A percentile compares a stretch with the other conserved stretches of the same genome.
phyloP scores from a whole-genome alignment of 1,284 basidiomycete species.

The Stereum hirsutum region DNA sequence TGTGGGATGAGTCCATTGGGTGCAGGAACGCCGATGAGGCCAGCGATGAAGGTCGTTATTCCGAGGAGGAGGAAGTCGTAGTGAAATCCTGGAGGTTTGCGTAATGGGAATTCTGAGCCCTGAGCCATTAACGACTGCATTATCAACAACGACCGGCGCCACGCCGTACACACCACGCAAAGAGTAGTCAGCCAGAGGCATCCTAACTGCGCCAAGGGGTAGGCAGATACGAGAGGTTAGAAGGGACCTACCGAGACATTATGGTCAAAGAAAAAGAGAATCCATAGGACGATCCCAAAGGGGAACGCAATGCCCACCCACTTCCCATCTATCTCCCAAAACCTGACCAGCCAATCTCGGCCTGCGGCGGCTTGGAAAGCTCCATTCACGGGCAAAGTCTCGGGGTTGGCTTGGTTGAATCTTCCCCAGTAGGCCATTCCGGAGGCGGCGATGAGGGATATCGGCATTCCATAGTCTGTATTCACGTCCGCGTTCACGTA shows the following conservation, averaged over 20 bases:
- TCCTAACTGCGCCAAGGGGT: neutral
- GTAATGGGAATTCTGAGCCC: constrained; percentile 82
- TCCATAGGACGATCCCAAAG: constrained; percentile 64
- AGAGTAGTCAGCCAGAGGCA: neutral
- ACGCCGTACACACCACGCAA: neutral
- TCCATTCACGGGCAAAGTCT: constrained; percentile 59
- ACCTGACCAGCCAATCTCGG: constrained; percentile 79
- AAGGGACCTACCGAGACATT: constrained; percentile 62
- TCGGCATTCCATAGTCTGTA: constrained; percentile 92
- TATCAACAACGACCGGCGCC: too few species aligned
- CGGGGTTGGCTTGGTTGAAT: constrained; percentile 54
- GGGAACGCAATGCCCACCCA: constrained; percentile 84
- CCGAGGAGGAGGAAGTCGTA: constrained; percentile 87
- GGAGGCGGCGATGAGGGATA: constrained; percentile 66
- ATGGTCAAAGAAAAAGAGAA: constrained; percentile 75
- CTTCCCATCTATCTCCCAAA: constrained; percentile 86
- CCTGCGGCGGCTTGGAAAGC: constrained; percentile 72
- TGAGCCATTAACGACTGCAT: constrained; percentile 90
- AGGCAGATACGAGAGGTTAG: neutral
- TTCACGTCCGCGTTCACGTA: too few species aligned
- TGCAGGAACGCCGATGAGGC: constrained; percentile 84
- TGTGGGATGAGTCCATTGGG: constrained; percentile 96
- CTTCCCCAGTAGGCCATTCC: constrained; percentile 81
- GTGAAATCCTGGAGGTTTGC: constrained; percentile 91
- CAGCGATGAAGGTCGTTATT: constrained; percentile 87